Base-by-base conservation (phyloP, 1,284 basidiomycete genomes). In the Leccinum olivaceoglutinosum region DNA sequence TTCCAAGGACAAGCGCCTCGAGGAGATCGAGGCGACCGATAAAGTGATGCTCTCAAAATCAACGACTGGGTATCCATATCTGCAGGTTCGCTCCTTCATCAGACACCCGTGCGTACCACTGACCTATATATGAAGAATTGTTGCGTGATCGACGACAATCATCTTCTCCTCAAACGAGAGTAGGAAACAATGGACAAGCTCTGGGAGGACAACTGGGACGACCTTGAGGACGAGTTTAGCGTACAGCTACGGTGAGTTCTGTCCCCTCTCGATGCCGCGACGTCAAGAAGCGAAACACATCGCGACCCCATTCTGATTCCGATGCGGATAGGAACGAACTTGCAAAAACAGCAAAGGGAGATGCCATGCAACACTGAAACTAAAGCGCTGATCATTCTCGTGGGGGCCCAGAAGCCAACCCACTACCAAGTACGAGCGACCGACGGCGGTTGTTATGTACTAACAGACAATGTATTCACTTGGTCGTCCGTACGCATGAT, bases 31-130 rank as follows among this genome's bases (percentile, higher is more conserved):
- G 77, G 86, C 86, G 2, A 90, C 90, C 11, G 92, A 93, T 61
- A 94, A 92, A 79, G 83, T 82, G 59, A 96, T 76, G 95, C 91
- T 32, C 82, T 94, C 69, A 96, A 95, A 81, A 97, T 96, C 71
- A 94, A 93, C 70, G 95, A 99, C 79, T 99, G 97, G 97, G 89
- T 90, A 25, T 89, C 88, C 39, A 97, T 96, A 71, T 92, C 90
- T 55, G 89, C 86, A 69, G 94, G 94, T 94, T 74, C 61, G 73
- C 38, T 32, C 49, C 32, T 9, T 62, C 38, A 8, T 4, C 10
- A 38, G n/a, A 12, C 21, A 59, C 29, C 53, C 38, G 11, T 55
- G 32, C 38, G 29, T 58, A 11, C 64, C 64, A 58, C 38, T 65
- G 61, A 65, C 63, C 55, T 60, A 55, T 60, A 57, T 62, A 59